Conservation (phyloP, 495 filamentous ascomycete genomes). For the Neurospora sp. region DNA sequence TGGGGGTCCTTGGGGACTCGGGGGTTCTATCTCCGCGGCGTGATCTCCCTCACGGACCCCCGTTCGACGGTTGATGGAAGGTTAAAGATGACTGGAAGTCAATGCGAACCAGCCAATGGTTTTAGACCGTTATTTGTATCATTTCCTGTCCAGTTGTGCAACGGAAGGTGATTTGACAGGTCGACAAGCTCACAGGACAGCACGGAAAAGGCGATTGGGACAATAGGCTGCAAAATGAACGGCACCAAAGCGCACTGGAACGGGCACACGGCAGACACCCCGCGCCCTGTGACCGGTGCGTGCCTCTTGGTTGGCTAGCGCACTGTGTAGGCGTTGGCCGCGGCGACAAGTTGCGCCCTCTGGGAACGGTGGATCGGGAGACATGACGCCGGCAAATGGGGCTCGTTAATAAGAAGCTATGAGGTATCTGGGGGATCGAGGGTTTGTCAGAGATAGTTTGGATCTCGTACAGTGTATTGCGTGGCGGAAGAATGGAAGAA, state of each 20-base stretch:
- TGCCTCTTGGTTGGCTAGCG: neutral
- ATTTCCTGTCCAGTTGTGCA: neutral
- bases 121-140: neutral
- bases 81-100: neutral
- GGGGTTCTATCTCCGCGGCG: neutral
- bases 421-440: neutral
- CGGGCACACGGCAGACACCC: neutral
- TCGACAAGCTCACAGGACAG: neutral
- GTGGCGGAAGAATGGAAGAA: neutral
- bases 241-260: neutral
- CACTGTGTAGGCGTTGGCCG: neutral
- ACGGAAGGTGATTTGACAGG: neutral
- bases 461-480: neutral
- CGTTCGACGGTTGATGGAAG: neutral
- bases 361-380: neutral
- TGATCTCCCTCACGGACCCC: neutral
- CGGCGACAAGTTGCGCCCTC: neutral
- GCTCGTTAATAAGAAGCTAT: neutral
- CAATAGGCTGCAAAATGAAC: neutral
- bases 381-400: neutral
- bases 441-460: neutral
- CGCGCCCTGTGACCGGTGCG: neutral
- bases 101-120: neutral
- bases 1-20: neutral
- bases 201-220: neutral